These are phyloP conservation scores for Cercophora newfieldiana DNA, from an alignment of 495 filamentous ascomycete genomes.

Conservation along the genomic window DNA sequence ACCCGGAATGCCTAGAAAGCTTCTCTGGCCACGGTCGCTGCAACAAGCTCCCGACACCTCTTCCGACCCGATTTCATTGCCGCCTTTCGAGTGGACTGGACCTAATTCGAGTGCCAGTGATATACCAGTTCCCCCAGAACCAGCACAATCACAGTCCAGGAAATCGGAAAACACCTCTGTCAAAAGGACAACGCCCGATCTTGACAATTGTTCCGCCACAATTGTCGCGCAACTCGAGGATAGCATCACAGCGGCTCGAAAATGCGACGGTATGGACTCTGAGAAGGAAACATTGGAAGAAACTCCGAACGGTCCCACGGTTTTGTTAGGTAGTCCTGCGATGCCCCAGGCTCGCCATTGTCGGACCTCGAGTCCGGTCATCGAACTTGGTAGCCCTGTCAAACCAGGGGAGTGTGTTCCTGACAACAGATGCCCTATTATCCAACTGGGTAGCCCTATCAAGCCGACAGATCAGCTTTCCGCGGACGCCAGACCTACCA, in stretches of 20 bases:
- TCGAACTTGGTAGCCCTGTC: neutral
- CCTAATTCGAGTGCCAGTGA: neutral
- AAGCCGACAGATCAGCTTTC: neutral
- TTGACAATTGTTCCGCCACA: neutral
- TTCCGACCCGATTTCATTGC: neutral
- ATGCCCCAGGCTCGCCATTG: neutral
- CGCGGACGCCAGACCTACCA: neutral
- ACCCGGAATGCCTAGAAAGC: constrained; percentile 16
- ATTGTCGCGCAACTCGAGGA: too few relatives aligned
- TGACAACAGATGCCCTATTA: neutral
- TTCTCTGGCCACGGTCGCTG: constrained; percentile 30
- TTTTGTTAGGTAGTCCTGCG: neutral
- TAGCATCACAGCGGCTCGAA: neutral
- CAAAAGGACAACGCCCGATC: neutral
- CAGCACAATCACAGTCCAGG: neutral
- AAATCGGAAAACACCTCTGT: neutral
- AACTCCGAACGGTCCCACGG: neutral
- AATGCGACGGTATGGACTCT: neutral
- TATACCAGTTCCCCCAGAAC: neutral
- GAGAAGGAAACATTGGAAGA: neutral
- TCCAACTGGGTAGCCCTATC: neutral
- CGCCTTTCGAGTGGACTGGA: neutral
- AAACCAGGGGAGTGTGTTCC: neutral
- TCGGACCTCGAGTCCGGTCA: neutral
- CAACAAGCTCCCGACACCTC: neutral